A percentile compares a stretch with the other conserved stretches of the same genome.
Conservation (phyloP, 495 filamentous ascomycete genomes). For the Aspergillus diversus region DNA sequence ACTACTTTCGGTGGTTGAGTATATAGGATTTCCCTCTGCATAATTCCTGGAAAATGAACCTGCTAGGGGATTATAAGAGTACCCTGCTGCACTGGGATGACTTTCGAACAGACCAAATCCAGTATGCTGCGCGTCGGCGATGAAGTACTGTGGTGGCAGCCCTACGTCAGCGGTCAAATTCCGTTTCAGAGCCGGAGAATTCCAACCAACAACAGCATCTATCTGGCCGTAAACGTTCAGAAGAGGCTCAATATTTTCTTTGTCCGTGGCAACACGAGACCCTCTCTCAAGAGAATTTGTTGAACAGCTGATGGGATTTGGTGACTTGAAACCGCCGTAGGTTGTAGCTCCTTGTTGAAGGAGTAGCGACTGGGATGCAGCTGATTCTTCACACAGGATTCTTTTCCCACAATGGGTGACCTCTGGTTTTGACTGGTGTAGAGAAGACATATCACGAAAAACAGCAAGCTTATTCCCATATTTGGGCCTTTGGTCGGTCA, state of each 20-base stretch:
- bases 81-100: constrained; percentile 32
- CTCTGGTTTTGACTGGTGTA: constrained; percentile 18
- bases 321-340: constrained; percentile 15
- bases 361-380: constrained; percentile 31
- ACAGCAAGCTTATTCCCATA: constrained; percentile 35
- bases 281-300: constrained; percentile 14
- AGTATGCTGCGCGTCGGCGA: constrained; percentile 33
- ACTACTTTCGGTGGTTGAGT: constrained; percentile 14
- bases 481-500: constrained; percentile 25
- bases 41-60: constrained; percentile 28
- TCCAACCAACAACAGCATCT: constrained; percentile 33
- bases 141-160: constrained; percentile 39
- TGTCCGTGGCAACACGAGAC: constrained; percentile 22
- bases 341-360: constrained; percentile 17
- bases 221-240: constrained; percentile 39
- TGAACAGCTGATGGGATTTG: constrained; percentile 19
- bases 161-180: constrained; percentile 29
- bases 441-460: constrained; percentile 37
- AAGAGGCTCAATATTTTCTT: constrained; percentile 53
- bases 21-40: constrained; percentile 25
- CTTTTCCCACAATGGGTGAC: constrained; percentile 15
- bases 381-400: constrained; percentile 22
- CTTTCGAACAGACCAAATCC: constrained; percentile 35
- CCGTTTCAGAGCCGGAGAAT: constrained; percentile 36
- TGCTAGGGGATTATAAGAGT: constrained; percentile 45